A percentile compares a stretch with the other conserved stretches of the same genome.
phyloP scores from a whole-genome alignment of 1,284 basidiomycete species.

The Schizophyllum amplum region DNA sequence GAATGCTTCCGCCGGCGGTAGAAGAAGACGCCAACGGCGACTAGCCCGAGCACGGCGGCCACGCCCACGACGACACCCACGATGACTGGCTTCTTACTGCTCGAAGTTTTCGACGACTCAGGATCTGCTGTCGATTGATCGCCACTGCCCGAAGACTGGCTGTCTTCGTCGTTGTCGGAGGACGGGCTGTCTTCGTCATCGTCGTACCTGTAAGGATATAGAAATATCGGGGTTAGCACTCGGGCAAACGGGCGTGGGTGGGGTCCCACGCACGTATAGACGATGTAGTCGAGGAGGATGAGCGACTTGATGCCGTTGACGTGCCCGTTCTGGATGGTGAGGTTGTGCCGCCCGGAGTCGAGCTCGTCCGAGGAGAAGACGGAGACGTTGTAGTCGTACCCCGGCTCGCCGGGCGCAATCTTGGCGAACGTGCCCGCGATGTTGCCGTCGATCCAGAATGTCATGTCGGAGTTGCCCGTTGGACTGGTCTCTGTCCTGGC shows the following conservation, averaged over 20 bases:
- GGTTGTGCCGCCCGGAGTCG: constrained; percentile 19
- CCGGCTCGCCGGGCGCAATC: constrained; percentile 13
- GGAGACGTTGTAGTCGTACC: constrained; percentile 22
- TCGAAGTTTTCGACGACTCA: too few species aligned
- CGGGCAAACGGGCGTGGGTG: not conserved
- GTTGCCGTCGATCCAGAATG: constrained; percentile 29
- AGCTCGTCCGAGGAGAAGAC: constrained; percentile 19
- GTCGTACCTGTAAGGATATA: not conserved
- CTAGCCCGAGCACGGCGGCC: constrained; percentile 3
- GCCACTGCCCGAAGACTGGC: not conserved
- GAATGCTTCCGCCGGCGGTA: not conserved
- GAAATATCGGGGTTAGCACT: not conserved
- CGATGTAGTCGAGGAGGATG: constrained; percentile 26
- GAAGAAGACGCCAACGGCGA: constrained; percentile 5
- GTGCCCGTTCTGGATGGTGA: constrained; percentile 26
- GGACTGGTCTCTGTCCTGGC: constrained; percentile 15
- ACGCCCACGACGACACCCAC: constrained; percentile 7
- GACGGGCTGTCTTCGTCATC: not conserved
- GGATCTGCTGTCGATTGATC: not conserved
- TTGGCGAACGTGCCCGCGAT: constrained; percentile 19
- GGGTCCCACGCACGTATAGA: constrained; percentile 24
- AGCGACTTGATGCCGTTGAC: constrained; percentile 16
- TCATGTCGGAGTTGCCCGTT: constrained; percentile 23
- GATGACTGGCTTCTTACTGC: constrained; percentile 6
- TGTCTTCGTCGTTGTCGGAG: not conserved